phyloP scores from a whole-genome alignment of 1,284 basidiomycete species.

The Phenoliferia sp. region DNA sequence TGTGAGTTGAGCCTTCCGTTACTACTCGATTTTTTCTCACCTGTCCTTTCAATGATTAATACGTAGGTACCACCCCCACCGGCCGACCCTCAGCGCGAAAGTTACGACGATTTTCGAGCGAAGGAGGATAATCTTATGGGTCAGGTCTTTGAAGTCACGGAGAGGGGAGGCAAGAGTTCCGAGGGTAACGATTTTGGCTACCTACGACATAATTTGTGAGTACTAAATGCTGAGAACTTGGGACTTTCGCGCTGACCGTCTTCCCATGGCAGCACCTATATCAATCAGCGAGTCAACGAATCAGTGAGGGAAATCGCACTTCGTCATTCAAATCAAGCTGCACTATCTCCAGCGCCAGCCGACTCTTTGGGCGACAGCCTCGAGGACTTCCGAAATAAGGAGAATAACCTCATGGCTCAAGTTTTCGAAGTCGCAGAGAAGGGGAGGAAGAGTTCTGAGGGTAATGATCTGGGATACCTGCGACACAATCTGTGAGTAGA shows the following conservation, averaged over 20 bases:
- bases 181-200: slow-evolving; percentile 16
- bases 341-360: not conserved
- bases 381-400: too few relatives aligned
- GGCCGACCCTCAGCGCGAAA: too few relatives aligned
- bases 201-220: slow-evolving; percentile 13
- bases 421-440: not conserved
- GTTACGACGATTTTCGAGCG: not conserved
- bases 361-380: too few relatives aligned
- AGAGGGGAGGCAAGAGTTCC: not conserved
- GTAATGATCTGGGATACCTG: slow-evolving; percentile 15
- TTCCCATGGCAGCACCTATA: not conserved
- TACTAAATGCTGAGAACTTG: not conserved
- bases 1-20: not conserved
- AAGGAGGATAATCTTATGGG: not conserved
- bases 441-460: slow-evolving; percentile 5
- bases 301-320: not conserved
- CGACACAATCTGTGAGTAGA: slow-evolving; percentile 8
- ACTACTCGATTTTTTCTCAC: too few relatives aligned
- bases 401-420: not conserved
- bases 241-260: not conserved
- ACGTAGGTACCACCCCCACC: too few relatives aligned
- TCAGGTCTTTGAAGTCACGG: not conserved
- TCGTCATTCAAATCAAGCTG: too few relatives aligned
- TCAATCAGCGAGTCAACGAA: not conserved
- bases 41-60: too few relatives aligned